phyloP scores from a whole-genome alignment of 2,329 filamentous ascomycete species.

The Rhinocladiella similis region DNA sequence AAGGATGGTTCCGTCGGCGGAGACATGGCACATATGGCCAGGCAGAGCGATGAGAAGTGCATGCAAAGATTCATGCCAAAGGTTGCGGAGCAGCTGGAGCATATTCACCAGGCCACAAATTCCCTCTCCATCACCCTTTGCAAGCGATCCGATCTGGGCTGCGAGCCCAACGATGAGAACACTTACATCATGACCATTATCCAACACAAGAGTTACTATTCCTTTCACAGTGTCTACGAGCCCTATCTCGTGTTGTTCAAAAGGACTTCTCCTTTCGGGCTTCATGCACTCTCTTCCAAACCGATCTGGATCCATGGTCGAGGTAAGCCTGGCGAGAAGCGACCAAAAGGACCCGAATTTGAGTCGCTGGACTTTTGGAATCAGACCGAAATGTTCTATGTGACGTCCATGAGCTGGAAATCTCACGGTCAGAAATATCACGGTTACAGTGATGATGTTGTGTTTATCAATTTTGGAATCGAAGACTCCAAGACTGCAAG shows the following conservation, averaged over 20 bases:
- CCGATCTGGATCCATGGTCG: slow-evolving; percentile 60
- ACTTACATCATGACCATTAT: slow-evolving; percentile 58
- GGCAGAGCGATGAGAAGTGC: slow-evolving; percentile 46
- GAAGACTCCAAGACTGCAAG: slow-evolving; percentile 53
- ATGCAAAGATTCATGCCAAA: slow-evolving; percentile 49
- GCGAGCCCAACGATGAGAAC: slow-evolving; percentile 46
- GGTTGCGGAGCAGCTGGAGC: slow-evolving; percentile 40
- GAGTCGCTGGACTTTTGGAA: slow-evolving; percentile 21
- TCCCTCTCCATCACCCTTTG: slow-evolving; percentile 59
- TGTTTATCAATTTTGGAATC: slow-evolving; percentile 58
- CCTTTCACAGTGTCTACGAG: slow-evolving; percentile 41
- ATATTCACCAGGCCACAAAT: slow-evolving; percentile 62
- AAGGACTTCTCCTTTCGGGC: slow-evolving; percentile 19
- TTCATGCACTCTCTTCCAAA: slow-evolving; percentile 26
- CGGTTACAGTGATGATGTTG: slow-evolving; percentile 57
- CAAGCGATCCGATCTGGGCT: slow-evolving; percentile 46
- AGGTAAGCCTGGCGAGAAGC: slow-evolving; percentile 12
- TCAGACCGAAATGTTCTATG: slow-evolving; percentile 58
- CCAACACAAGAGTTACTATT: slow-evolving; percentile 55
- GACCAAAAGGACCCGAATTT: neutral
- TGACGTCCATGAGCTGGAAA: slow-evolving; percentile 60
- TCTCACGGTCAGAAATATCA: slow-evolving; percentile 50
- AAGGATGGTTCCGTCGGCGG: slow-evolving; percentile 49
- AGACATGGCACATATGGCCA: slow-evolving; percentile 46
- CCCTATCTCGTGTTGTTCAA: slow-evolving; percentile 28